Evolutionary conservation across 2,329 filamentous ascomycete species (phyloP).

Genomic region (Falciphora oryzae): DNA sequence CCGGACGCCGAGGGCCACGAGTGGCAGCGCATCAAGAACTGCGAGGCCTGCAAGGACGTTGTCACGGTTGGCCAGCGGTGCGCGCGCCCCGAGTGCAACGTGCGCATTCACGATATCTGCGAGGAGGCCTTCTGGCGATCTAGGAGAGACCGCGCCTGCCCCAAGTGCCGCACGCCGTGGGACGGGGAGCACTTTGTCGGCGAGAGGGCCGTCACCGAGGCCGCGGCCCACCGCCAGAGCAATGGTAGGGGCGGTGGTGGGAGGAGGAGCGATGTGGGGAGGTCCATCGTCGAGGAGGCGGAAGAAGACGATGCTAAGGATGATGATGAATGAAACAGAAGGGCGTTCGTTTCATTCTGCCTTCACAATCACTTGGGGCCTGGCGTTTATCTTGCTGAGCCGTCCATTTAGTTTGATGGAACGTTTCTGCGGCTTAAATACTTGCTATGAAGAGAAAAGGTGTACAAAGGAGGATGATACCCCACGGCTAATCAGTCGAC

Average conservation of each 20-base stretch:
- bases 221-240: slow-evolving; percentile 37
- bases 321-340: slow-evolving; percentile 18
- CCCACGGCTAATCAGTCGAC: too few relatives aligned
- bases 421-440: too few relatives aligned
- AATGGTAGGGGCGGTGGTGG: slow-evolving; percentile 24
- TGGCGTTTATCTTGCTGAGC: too few relatives aligned
- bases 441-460: too few relatives aligned
- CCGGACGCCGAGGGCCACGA: slow-evolving; percentile 52
- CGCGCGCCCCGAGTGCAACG: slow-evolving; percentile 57
- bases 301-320: slow-evolving; percentile 13
- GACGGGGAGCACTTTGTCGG: slow-evolving; percentile 48
- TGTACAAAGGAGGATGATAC: too few relatives aligned
- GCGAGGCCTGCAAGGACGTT: slow-evolving; percentile 82
- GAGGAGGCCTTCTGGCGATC: slow-evolving; percentile 67
- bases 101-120: slow-evolving; percentile 74
- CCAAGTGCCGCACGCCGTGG: slow-evolving; percentile 50
- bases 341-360: too few relatives aligned
- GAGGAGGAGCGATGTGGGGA: slow-evolving; percentile 27
- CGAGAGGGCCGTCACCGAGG: slow-evolving; percentile 50
- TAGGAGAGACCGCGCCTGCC: slow-evolving; percentile 55
- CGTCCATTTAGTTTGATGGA: too few relatives aligned
- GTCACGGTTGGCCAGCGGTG: slow-evolving; percentile 82
- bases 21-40: slow-evolving; percentile 75
- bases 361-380: too few relatives aligned
- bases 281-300: slow-evolving; percentile 20